Evolutionary conservation across 208 protist genomes (phyloP), one percentile per base, ranked within the genome.

Genomic region (Polymyxa betae): DNA sequence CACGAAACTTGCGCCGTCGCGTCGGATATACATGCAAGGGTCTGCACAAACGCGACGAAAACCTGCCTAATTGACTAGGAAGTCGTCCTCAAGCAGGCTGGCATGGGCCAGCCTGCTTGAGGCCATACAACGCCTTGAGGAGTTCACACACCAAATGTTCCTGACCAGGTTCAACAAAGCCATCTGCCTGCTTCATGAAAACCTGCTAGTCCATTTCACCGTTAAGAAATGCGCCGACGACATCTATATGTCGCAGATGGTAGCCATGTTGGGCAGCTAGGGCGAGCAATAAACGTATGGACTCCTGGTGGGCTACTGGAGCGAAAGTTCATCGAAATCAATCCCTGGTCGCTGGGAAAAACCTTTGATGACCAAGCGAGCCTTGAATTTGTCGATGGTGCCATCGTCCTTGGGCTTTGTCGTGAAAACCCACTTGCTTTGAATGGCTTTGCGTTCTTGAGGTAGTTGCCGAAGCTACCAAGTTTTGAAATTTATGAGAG

Each of bases 261-360:
- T 66, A 82, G 72, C n/a, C 72, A 43, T 82, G 72, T 82, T 40
- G 72, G 72, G 72, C 72, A 82, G 72, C n/a, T 35, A 82, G 16
- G 16, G 72, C 72, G 35, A 82, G 72, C n/a, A 40, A n/a, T 20
- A 35, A 20, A 16, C 72, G 40, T 82, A 82, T 40, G 16, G 72
- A 82, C 40, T 82, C 72, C 72, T 5, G 16, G n/a, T 82, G 72
- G n/a, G 72, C 72, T 20, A 35, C 72, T 20, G 72, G 72, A 35
- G n/a, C 5, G 40, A 82, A 82, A 35, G 40, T 82, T 82, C 72
- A n/a, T 82, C n/a, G 72, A 40, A 82, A n/a, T 82, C 72, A 40
- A 82, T 5, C 10, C 72, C 72, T 5, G 72, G 72, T 82, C 72
- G 5, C 35, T 82, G 72, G 5, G 72, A 82, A 82, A 82, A 35